Percentiles rank a stretch among this genome's conserved stretches.
Evolutionary conservation across 140 eudicot species (phyloP).

Genomic region (Stevia rebaudiana): DNA sequence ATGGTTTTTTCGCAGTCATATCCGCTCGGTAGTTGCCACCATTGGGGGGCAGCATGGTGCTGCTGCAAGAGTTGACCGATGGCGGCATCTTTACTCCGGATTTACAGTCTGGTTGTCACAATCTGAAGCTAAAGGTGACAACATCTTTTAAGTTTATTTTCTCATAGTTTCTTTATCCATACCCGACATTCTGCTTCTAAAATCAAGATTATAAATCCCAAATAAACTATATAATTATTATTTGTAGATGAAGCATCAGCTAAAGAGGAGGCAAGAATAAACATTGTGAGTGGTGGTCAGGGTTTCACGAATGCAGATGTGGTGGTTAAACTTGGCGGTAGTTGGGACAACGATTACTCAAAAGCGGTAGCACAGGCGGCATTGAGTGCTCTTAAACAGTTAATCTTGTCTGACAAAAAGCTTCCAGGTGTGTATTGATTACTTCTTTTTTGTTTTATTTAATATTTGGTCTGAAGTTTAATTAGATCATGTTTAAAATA

Average conservation of each 20-base stretch:
- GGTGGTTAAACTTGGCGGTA: constrained; percentile 71
- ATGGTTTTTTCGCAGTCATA: constrained; percentile 55
- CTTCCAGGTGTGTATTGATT: constrained; percentile 60
- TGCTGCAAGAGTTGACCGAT: constrained; percentile 59
- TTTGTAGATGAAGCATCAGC: constrained; percentile 76
- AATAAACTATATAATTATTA: neutral
- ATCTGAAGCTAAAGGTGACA: constrained; percentile 82
- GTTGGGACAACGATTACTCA: constrained; percentile 73
- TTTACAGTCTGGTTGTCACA: constrained; percentile 88
- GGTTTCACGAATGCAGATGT: constrained; percentile 89
- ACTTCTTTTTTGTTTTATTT: neutral
- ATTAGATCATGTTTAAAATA: neutral
- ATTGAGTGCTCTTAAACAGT: constrained; percentile 78
- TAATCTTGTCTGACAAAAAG: constrained; percentile 67
- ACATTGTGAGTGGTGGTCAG: constrained; percentile 43
- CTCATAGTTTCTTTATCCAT: neutral
- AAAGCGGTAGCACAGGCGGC: constrained; percentile 88
- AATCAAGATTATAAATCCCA: neutral
- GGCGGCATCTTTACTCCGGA: constrained; percentile 93
- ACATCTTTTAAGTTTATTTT: neutral
- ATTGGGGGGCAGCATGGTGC: constrained; percentile 84
- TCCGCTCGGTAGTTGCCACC: constrained; percentile 88
- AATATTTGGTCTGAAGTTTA: neutral
- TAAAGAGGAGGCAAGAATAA: constrained; percentile 71
- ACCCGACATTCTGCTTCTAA: neutral